These are phyloP conservation scores for Termitomyces eurrhizus DNA, from an alignment of 768 basidiomycete genomes.

Conservation along the genomic window DNA sequence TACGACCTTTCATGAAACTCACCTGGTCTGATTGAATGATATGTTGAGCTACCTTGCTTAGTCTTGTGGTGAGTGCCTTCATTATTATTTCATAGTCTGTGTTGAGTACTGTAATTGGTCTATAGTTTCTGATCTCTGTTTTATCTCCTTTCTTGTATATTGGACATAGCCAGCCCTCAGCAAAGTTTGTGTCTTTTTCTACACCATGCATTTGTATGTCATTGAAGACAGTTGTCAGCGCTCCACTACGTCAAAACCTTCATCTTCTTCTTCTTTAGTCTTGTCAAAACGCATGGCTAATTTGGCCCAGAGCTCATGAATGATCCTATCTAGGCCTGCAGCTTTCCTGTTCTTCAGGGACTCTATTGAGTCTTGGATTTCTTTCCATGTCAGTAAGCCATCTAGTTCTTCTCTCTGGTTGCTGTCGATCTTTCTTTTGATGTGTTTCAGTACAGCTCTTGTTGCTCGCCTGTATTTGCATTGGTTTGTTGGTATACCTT, in stretches of 20 bases:
- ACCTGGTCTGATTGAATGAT: background rate
- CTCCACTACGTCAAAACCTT: background rate
- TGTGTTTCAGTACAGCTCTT: too few relatives aligned
- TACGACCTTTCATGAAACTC: too few relatives aligned
- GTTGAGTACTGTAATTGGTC: too few relatives aligned
- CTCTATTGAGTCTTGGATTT: slow-evolving; percentile 7
- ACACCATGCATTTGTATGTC: slow-evolving; percentile 4
- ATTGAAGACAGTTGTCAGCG: too few relatives aligned
- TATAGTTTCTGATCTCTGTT: too few relatives aligned
- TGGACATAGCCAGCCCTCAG: too few relatives aligned
- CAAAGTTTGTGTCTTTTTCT: background rate
- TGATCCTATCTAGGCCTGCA: slow-evolving; percentile 21
- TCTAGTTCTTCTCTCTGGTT: slow-evolving; percentile 9
- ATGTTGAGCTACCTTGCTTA: background rate
- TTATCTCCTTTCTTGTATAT: too few relatives aligned
- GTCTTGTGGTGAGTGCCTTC: background rate
- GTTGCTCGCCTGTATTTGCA: too few relatives aligned
- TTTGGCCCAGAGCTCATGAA: slow-evolving; percentile 22
- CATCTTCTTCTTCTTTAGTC: background rate
- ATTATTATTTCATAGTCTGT: slow-evolving; percentile 1
- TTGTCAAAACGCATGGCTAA: background rate
- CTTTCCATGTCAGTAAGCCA: background rate
- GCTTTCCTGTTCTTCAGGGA: slow-evolving; percentile 17
- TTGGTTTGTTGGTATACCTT: too few relatives aligned
- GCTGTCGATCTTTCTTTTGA: too few relatives aligned